Conservation (phyloP, 2,329 filamentous ascomycete genomes). For the Botrytis fragariae region DNA sequence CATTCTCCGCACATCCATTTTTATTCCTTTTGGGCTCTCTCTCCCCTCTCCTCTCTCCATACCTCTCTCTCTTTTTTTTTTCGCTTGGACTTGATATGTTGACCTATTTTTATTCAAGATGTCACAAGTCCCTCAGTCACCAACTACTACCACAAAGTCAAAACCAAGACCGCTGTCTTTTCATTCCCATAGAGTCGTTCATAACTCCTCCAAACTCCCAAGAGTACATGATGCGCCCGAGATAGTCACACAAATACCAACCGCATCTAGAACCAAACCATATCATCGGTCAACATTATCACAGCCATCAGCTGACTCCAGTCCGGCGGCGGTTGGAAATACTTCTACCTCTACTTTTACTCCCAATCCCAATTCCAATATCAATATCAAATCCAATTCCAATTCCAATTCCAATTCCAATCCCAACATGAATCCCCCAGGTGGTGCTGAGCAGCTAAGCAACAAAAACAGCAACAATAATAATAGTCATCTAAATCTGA, state of each 20-base stretch:
- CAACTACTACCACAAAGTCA: not conserved
- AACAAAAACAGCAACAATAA: not conserved
- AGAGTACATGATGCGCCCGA: slow-evolving; percentile 22
- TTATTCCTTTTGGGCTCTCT: not conserved
- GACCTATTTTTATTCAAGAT: slow-evolving; percentile 20
- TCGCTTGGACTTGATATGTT: slow-evolving; percentile 17
- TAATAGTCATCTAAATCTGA: slow-evolving; percentile 17
- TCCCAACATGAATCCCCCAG: not conserved
- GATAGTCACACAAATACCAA: slow-evolving; percentile 13
- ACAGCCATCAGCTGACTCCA: slow-evolving; percentile 13
- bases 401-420: not conserved
- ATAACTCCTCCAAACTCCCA: slow-evolving; percentile 23
- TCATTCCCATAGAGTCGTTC: slow-evolving; percentile 21
- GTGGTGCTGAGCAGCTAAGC: not conserved
- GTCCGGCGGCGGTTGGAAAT: not conserved
- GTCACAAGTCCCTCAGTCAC: slow-evolving; percentile 19
- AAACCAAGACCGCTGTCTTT: slow-evolving; percentile 20
- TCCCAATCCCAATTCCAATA: not conserved
- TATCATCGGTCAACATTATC: slow-evolving; percentile 9
- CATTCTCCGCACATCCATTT: not conserved
- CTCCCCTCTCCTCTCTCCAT: not conserved
- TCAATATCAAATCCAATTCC: not conserved
- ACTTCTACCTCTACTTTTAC: not conserved
- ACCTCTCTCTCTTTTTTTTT: not conserved
- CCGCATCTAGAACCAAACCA: not conserved